Evolutionary conservation across 805 yeast genomes (phyloP), one percentile per base, ranked within the genome.

Genomic region (Suhomyces pyralidae): DNA sequence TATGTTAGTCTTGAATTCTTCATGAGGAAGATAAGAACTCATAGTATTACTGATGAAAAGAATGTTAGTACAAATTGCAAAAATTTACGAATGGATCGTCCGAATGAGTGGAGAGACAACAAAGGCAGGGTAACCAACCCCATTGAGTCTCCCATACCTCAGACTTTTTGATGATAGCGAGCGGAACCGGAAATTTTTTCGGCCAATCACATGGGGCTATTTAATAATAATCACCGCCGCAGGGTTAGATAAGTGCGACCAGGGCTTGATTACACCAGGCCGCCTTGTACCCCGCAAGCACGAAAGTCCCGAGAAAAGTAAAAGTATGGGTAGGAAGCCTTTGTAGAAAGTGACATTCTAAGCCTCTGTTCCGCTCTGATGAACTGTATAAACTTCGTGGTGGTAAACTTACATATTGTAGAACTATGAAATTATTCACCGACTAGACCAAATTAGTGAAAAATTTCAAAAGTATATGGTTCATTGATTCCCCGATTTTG

Each of bases 21-120:
- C 71, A 58, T 71, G 73, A 34, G 72, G 74, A 51, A 74, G 57
- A 65, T 74, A 75, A 15, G 76, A 71, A 45, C 67, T 44, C 71
- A 68, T 68, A 24, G 51, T 45, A 44, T 32, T 40, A 40, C 38
- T 45, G 49, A 32, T 28, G 40, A 40, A 19, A 22, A 20, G 34
- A 36, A 45, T n/a, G 43, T 34, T 46, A 34, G 42, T 46, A 46
- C 24, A 34, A 36, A 34, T 34, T 42, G 26, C 14, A 42, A 38
- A 38, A n/a, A 8, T n/a, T 19, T 12, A 17, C 6, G 17, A 38
- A 15, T 17, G 42, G 12, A 38, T n/a, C 17, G 12, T 17, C 5
- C 8, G 5, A 17, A 36, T 3, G 24, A 38, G 42, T 38, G 42
- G 42, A 38, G 42, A 38, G 42, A 17, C 14, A 17, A n/a, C 24